These are phyloP conservation scores for Candida caryicola DNA, from an alignment of 805 yeast genomes.

Conservation along the genomic window DNA sequence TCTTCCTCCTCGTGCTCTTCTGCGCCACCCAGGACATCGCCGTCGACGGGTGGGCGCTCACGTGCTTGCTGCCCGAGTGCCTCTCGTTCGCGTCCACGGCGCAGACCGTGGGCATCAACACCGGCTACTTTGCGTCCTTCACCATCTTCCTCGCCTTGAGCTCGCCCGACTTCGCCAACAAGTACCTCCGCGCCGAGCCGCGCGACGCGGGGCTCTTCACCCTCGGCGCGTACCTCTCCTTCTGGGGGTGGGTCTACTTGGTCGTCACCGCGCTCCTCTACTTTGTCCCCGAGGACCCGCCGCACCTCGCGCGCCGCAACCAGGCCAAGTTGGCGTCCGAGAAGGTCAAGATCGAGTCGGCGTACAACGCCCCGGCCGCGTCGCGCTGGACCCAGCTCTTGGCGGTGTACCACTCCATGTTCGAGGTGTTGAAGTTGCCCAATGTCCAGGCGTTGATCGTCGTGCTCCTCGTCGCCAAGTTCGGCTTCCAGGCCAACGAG, in stretches of 20 bases:
- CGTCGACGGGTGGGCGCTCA: constrained; percentile 98
- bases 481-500: constrained; percentile 95
- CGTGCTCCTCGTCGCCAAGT: constrained; percentile 75
- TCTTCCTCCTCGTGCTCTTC: constrained; percentile 74
- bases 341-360: constrained; percentile 19
- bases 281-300: constrained; percentile 71
- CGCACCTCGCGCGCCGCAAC: constrained; percentile 38
- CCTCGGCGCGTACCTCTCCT: constrained; percentile 68
- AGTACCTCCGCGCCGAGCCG: constrained; percentile 66
- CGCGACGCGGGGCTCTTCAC: constrained; percentile 62
- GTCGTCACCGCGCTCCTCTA: constrained; percentile 61
- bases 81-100: constrained; percentile 95
- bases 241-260: constrained; percentile 75
- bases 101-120: constrained; percentile 90
- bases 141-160: constrained; percentile 89
- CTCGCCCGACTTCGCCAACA: constrained; percentile 90
- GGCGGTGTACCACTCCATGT: constrained; percentile 64
- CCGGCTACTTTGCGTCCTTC: constrained; percentile 89
- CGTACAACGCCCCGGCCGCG: constrained; percentile 18
- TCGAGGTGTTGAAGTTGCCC: constrained; percentile 61
- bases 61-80: constrained; percentile 73
- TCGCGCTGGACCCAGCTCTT: constrained; percentile 31
- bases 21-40: constrained; percentile 99
- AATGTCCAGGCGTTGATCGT: constrained; percentile 72
- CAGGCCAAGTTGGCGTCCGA: constrained; percentile 27